phyloP scores from a whole-genome alignment of 169 alveolate species.

The Babesia caballi region DNA sequence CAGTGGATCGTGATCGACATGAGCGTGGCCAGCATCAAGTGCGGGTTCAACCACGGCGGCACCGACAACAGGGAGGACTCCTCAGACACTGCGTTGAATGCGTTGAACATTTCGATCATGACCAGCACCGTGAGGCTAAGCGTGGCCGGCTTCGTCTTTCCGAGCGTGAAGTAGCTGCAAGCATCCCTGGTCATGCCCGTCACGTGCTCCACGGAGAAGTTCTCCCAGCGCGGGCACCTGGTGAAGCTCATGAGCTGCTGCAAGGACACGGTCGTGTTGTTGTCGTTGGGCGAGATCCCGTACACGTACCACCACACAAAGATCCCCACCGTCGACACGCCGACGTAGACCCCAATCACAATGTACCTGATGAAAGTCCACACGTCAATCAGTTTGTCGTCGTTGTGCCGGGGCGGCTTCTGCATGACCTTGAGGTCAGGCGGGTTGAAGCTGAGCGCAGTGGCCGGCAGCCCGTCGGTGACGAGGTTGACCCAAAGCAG shows the following conservation, averaged over 20 bases:
- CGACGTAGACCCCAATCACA: slow-evolving; percentile 96
- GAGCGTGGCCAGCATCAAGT: slow-evolving; percentile 89
- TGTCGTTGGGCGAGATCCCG: slow-evolving; percentile 88
- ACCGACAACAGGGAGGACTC: slow-evolving; percentile 90
- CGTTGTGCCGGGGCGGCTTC: slow-evolving; percentile 94
- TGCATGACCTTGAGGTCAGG: slow-evolving; percentile 97
- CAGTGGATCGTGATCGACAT: slow-evolving; percentile 88
- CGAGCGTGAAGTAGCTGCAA: slow-evolving; percentile 94
- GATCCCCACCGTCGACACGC: slow-evolving; percentile 97
- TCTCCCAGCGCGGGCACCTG: slow-evolving; percentile 85
- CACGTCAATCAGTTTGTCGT: slow-evolving; percentile 91
- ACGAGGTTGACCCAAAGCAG: slow-evolving; percentile 99
- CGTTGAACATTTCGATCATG: slow-evolving; percentile 97
- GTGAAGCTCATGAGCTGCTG: slow-evolving; percentile 83
- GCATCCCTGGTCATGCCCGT: slow-evolving; percentile 87
- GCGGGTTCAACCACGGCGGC: slow-evolving; percentile 97
- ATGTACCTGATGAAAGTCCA: slow-evolving; percentile 92
- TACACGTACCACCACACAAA: slow-evolving; percentile 92
- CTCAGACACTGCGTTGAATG: slow-evolving; percentile 97
- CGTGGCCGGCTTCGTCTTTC: slow-evolving; percentile 96
- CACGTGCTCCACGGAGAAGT: slow-evolving; percentile 76
- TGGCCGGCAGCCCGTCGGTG: slow-evolving; percentile 99
- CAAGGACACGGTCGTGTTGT: slow-evolving; percentile 90
- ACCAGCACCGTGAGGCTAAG: slow-evolving; percentile 94
- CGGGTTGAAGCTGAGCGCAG: slow-evolving; percentile 99